These are phyloP conservation scores for Clausena lansium DNA, from an alignment of 345 rosid genomes.

Conservation along the genomic window DNA sequence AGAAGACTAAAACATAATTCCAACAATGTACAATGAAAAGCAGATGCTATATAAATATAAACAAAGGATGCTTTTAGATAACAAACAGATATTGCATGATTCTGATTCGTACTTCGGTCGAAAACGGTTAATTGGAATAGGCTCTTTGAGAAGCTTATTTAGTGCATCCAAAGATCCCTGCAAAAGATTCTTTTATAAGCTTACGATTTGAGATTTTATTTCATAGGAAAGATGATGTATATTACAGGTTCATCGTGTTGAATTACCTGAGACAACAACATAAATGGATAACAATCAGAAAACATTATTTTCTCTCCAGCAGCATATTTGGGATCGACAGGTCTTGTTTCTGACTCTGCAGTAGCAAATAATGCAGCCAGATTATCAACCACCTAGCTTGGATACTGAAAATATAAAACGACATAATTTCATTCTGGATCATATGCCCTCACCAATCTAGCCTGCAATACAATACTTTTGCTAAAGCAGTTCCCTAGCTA, in stretches of 20 bases:
- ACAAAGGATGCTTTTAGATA: not conserved
- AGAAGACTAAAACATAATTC: not conserved
- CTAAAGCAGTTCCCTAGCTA: not conserved
- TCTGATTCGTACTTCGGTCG: slow-evolving; percentile 70
- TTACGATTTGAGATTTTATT: slow-evolving; percentile 1
- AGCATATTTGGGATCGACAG: slow-evolving; percentile 70
- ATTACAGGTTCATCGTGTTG: not conserved
- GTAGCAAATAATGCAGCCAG: not conserved
- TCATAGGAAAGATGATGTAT: not conserved
- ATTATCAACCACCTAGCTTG: not conserved
- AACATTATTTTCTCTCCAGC: slow-evolving; percentile 69
- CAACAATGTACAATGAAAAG: not conserved
- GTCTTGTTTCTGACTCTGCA: slow-evolving; percentile 66
- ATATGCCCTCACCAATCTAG: not conserved
- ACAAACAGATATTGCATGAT: slow-evolving; percentile 1
- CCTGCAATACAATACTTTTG: not conserved
- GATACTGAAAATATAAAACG: not conserved
- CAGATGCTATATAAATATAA: not conserved
- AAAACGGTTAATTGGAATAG: slow-evolving; percentile 81
- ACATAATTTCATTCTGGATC: not conserved
- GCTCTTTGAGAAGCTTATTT: slow-evolving; percentile 69
- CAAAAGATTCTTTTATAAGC: slow-evolving; percentile 22
- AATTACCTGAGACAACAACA: slow-evolving; percentile 78
- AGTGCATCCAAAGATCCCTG: slow-evolving; percentile 85
- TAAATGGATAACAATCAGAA: slow-evolving; percentile 65